Percentiles rank a stretch among this genome's conserved stretches.
Conservation (phyloP, 1,284 basidiomycete species). For the Puccinia horiana region DNA sequence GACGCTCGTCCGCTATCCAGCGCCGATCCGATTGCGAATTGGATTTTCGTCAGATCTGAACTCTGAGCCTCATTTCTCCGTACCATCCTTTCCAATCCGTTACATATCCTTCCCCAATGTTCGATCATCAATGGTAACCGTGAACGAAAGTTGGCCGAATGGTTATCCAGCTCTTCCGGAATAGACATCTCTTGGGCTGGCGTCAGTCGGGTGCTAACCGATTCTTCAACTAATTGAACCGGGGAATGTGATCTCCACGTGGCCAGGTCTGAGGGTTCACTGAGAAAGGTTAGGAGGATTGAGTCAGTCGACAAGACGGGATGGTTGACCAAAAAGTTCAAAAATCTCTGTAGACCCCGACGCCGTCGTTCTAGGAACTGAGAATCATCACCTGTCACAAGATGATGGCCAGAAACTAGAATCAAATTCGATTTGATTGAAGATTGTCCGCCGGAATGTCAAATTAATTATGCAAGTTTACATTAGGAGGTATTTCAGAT, state of each 20-base stretch:
- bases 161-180: constrained; percentile 84
- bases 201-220: constrained; percentile 74
- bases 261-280: constrained; percentile 51
- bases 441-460: not conserved
- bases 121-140: constrained; percentile 76
- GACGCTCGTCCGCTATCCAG: constrained; percentile 34
- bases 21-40: constrained; percentile 42
- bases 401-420: constrained; percentile 50
- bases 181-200: constrained; percentile 84
- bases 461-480: not conserved
- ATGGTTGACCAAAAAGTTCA: constrained; percentile 83
- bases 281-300: constrained; percentile 71
- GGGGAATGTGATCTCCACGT: constrained; percentile 51
- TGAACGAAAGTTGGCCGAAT: constrained; percentile 70
- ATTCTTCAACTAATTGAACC: constrained; percentile 79
- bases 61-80: constrained; percentile 81
- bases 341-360: constrained; percentile 77
- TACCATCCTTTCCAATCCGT: constrained; percentile 78
- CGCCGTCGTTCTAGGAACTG: constrained; percentile 83
- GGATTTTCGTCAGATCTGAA: constrained; percentile 66
- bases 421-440: not conserved
- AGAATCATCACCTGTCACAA: constrained; percentile 68
- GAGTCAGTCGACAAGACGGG: constrained; percentile 84
- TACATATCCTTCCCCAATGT: constrained; percentile 83
- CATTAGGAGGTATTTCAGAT: not conserved